Percentiles rank a stretch among this genome's conserved stretches.
Conservation (phyloP, 192 early-diverging fungal species). For the Coemansia sp. region DNA sequence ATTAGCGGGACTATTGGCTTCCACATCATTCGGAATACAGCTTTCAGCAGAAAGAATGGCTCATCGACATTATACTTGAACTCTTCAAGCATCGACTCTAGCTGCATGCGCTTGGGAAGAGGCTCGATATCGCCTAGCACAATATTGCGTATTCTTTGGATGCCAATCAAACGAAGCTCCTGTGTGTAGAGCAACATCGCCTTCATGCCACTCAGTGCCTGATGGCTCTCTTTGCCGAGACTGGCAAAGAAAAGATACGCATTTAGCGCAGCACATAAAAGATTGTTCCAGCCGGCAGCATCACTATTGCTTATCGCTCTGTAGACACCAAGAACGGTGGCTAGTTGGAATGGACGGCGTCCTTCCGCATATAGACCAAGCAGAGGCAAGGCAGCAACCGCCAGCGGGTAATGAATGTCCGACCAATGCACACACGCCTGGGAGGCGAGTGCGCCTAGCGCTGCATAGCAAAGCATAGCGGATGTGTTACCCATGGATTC, state of each 20-base stretch:
- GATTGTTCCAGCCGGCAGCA: neutral
- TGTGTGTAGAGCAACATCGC: slow-evolving; percentile 15
- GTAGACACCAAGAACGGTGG: neutral
- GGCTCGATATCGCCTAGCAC: slow-evolving; percentile 17
- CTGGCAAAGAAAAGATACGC: slow-evolving; percentile 6
- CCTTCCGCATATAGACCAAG: neutral
- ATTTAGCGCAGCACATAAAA: neutral
- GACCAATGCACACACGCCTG: neutral
- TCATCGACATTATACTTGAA: slow-evolving; percentile 34
- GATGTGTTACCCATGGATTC: neutral
- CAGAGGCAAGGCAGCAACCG: neutral
- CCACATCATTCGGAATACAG: slow-evolving; percentile 40
- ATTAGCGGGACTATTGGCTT: slow-evolving; percentile 33
- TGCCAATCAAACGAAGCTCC: slow-evolving; percentile 22
- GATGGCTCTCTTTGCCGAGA: slow-evolving; percentile 12
- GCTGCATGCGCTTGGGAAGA: slow-evolving; percentile 22
- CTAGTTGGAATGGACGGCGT: neutral
- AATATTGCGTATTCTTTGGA: slow-evolving; percentile 23
- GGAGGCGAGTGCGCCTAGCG: neutral
- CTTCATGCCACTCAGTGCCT: neutral
- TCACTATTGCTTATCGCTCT: neutral
- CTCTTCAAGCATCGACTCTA: slow-evolving; percentile 13
- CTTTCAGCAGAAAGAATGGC: slow-evolving; percentile 33
- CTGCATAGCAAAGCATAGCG: neutral
- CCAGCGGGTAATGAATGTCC: neutral